Evolutionary conservation across 805 yeast genomes (phyloP), one percentile per base, ranked within the genome.

Genomic region (Saccharomycopsis sp.): DNA sequence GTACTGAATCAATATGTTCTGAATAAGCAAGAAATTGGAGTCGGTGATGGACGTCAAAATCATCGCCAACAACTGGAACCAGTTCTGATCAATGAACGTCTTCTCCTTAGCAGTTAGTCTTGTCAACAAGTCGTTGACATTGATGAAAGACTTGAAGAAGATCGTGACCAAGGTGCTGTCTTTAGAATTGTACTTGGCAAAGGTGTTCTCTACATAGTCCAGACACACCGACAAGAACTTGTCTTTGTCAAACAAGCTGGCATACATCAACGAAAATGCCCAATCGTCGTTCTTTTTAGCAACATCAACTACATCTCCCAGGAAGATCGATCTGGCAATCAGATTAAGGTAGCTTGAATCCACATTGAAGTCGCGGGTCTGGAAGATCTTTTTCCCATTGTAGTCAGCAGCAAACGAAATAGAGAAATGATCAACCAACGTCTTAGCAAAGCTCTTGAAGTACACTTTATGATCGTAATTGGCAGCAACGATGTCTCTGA

Each of bases 191-290:
- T 51, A 53, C 17, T 20, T 23, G 25, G 56, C 52, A 52, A 53
- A 60, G n/a, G 49, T 47, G 12, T 34, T 29, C 17, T 47, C 38
- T 23, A 61, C 49, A 55, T 23, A 61, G 8, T 56, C 59, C 2
- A 15, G 35, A 29, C 55, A 47, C 12, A 57, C 58, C 2, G 34
- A 17, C 44, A 58, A 22, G 24, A 61, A 61, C 20, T 25, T 38
- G 9, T 61, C 63, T 24, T 58, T 61, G 22, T 56, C 50, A 47
- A 61, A 61, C 24, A 61, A 54, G 9, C 58, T 38, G 22, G 62
- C 57, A 38, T 53, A 56, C 19, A 61, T 44, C n/a, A 61, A 52
- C 2, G 63, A 49, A 25, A 58, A 35, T 17, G 61, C 59, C 59
- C 59, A 61, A 29, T 61, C 63, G 14, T 53, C 20, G 17, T 50